Evolutionary conservation across 805 yeast species (phyloP).

Genomic region (Ogataea glucozyma): DNA sequence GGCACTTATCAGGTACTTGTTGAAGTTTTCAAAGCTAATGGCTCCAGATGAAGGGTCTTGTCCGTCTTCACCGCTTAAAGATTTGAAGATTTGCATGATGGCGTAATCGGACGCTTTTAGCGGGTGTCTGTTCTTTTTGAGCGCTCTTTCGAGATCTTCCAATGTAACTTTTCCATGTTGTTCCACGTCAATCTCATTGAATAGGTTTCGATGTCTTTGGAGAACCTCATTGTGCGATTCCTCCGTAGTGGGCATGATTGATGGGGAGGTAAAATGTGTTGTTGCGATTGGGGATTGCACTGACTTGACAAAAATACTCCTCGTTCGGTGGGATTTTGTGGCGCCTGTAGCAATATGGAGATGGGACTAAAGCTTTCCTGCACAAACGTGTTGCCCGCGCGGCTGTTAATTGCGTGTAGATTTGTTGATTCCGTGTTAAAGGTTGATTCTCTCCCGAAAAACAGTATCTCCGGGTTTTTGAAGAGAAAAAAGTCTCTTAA

Average conservation of each 20-base stretch:
- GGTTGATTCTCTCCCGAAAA: too few species aligned
- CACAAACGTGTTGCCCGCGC: too few species aligned
- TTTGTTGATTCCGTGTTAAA: too few species aligned
- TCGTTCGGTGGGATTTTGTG: too few species aligned
- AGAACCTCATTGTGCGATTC: constrained; percentile 26
- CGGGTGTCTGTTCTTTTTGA: constrained; percentile 58
- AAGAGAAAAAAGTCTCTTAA: too few species aligned
- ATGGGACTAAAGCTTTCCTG: too few species aligned
- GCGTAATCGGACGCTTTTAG: constrained; percentile 61
- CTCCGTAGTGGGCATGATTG: constrained; percentile 5
- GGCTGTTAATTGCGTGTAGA: too few species aligned
- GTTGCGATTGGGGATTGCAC: neutral
- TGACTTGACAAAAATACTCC: too few species aligned
- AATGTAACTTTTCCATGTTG: constrained; percentile 51
- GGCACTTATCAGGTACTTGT: constrained; percentile 61
- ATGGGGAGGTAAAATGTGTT: neutral
- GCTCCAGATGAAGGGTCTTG: constrained; percentile 1
- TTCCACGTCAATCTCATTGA: constrained; percentile 44
- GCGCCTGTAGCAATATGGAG: too few species aligned
- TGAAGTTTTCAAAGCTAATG: constrained; percentile 67
- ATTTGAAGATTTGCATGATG: constrained; percentile 53
- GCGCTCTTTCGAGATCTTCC: constrained; percentile 48
- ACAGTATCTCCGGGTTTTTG: too few species aligned
- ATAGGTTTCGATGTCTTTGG: constrained; percentile 42
- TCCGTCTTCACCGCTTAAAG: constrained; percentile 47